Conservation (phyloP, 129 eudicot species). For the Apium graveolens region DNA sequence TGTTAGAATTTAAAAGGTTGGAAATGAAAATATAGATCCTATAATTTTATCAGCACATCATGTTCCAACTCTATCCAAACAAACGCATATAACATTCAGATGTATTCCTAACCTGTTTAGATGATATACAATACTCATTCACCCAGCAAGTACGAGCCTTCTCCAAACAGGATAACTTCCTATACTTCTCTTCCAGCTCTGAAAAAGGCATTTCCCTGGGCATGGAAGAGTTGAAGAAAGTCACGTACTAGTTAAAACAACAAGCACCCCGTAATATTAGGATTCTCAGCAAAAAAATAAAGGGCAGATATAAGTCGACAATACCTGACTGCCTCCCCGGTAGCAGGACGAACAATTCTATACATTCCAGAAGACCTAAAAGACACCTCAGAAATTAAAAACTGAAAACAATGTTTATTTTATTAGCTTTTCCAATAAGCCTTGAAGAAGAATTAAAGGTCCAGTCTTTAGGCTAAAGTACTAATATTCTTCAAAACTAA, state of each 20-base stretch:
- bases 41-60: background rate
- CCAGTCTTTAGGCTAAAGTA: background rate
- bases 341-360: slow-evolving; percentile 86
- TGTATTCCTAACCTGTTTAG: slow-evolving; percentile 60
- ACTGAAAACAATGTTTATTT: background rate
- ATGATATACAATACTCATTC: slow-evolving; percentile 72
- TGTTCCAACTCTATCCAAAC: background rate
- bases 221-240: slow-evolving; percentile 3
- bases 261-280: background rate
- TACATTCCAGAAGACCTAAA: slow-evolving; percentile 68
- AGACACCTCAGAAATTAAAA: slow-evolving; percentile 14
- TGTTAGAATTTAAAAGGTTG: background rate
- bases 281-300: background rate
- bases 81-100: background rate
- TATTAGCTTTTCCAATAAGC: background rate
- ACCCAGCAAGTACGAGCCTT: slow-evolving; percentile 86
- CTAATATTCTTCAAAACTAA: background rate
- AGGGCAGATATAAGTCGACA: background rate
- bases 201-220: slow-evolving; percentile 80
- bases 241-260: background rate
- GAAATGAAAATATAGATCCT: background rate
- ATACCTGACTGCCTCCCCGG: slow-evolving; percentile 87
- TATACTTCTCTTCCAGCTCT: slow-evolving; percentile 81
- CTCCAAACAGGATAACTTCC: slow-evolving; percentile 56
- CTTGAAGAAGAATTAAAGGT: background rate